phyloP scores from a whole-genome alignment of 2,329 filamentous ascomycete species.

The Aschersonia sp. region DNA sequence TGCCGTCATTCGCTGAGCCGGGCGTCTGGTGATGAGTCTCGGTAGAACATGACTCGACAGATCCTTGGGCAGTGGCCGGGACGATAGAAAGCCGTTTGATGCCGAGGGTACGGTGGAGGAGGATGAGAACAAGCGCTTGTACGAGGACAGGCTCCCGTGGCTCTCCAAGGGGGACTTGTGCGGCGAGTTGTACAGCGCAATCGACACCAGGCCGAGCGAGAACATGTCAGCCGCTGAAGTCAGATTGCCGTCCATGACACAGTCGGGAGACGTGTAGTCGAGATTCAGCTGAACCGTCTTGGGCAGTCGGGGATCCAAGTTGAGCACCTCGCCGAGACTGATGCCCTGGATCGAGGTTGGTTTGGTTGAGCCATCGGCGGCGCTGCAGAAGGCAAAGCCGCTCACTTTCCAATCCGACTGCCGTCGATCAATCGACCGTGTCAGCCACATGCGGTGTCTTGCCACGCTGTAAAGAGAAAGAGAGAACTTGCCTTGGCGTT shows the following conservation, averaged over 20 bases:
- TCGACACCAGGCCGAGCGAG: conserved; percentile 74
- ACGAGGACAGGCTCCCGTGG: conserved; percentile 66
- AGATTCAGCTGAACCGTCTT: conserved; percentile 74
- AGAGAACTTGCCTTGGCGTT: conserved; percentile 62
- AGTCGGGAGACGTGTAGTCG: conserved; percentile 90
- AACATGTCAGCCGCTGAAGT: conserved; percentile 83
- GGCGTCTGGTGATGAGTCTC: conserved; percentile 70
- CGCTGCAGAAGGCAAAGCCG: conserved; percentile 79
- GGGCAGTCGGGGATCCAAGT: conserved; percentile 73
- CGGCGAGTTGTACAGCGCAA: conserved; percentile 89
- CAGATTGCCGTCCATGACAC: conserved; percentile 80
- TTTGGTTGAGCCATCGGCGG: conserved; percentile 60
- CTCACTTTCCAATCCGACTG: conserved; percentile 97
- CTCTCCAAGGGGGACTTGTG: conserved; percentile 76
- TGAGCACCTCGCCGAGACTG: conserved; percentile 68
- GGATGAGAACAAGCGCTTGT: conserved; percentile 70
- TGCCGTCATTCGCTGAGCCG: conserved; percentile 75
- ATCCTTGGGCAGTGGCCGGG: conserved; percentile 65
- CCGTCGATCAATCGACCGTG: neutral
- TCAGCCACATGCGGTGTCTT: neutral
- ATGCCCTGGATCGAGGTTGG: conserved; percentile 66
- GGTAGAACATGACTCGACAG: conserved; percentile 65
- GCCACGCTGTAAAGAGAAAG: neutral
- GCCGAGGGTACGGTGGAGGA: conserved; percentile 65
- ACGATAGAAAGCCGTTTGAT: conserved; percentile 73